Evolutionary conservation across 2,329 filamentous ascomycete genomes (phyloP), one percentile per base, ranked within the genome.

Genomic region (Colletotrichum tamarilloi): DNA sequence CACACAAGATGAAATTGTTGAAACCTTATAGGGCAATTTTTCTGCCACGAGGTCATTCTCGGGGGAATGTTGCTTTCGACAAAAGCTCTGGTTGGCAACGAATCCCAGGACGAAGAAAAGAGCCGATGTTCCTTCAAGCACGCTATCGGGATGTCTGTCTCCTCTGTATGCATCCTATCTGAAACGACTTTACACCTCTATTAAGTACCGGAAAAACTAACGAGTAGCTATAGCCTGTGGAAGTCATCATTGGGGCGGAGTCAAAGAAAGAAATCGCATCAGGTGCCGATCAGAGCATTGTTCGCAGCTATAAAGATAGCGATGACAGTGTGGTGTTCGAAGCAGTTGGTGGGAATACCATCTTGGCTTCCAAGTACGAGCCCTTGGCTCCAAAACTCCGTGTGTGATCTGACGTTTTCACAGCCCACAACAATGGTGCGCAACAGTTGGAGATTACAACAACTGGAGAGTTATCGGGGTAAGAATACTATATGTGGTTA

Each of bases 391-490:
- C 2, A 8, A 24, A 8, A 1, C 14, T 5, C 38, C 14, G 7
- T 26, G 19, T 12, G 12, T 24, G n/a, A 19, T 12, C 42, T 49
- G 5, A 62, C 38, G 1, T 30, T 9, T 4, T 24, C 11, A 38
- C 2, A 71, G 68, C 1, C 68, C 68, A 4, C 30, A 59, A 9
- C 68, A 60, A 19, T 71, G 68, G 68, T 71, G 68, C 7, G 42
- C 30, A 3, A 62, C 62, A 7, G 63, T 71, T 8, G 55, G 42
- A 1, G n/a, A 71, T 2, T 32, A 56, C 46, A 32, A 38, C 2
- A 71, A 71, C 19, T 71, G 68, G 68, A 57, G 68, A 16, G 68
- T 67, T 14, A 71, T 71, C 14, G 63, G 62, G 64, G 68, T 67
- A n/a, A 3, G 38, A 30, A 24, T 7, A 32, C 9, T 16, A 2